These are phyloP conservation scores for Paraurostyla sp. DNA, from an alignment of 73 alveolate species.

Conservation along the genomic window DNA sequence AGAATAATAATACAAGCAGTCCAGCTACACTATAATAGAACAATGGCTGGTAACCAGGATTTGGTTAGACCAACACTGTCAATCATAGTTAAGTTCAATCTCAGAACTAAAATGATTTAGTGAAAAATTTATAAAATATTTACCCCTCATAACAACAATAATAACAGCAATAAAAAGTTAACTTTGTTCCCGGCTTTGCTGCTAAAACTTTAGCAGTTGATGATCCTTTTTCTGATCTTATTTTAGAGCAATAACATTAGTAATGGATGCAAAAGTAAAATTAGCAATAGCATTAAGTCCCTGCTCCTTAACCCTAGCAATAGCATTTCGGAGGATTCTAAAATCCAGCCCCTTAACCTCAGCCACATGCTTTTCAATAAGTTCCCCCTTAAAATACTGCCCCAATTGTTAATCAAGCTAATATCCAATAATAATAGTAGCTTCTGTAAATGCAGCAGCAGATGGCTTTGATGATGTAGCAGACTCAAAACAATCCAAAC, in stretches of 20 bases:
- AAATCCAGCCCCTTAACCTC: neutral
- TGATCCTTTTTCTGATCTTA: slow-evolving; percentile 25
- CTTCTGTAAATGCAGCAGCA: neutral
- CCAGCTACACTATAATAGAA: no score
- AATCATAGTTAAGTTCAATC: neutral
- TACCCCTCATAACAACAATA: neutral
- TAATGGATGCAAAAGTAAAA: neutral
- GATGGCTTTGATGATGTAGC: slow-evolving; percentile 19
- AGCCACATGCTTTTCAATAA: no score
- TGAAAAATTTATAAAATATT: neutral
- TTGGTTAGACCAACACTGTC: neutral
- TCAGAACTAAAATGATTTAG: neutral
- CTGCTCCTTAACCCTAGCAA: neutral
- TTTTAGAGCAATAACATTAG: neutral
- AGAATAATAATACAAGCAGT: no score
- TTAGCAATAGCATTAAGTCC: neutral
- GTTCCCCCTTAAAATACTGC: no score
- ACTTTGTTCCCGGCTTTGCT: neutral
- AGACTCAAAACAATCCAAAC: neutral
- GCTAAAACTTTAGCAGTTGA: neutral
- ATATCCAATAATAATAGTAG: neutral
- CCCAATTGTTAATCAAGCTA: neutral
- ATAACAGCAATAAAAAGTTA: neutral
- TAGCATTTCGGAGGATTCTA: neutral
- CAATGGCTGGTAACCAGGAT: no score